Base-by-base conservation (phyloP, 768 basidiomycete species). In the Serpula lacrymans region DNA sequence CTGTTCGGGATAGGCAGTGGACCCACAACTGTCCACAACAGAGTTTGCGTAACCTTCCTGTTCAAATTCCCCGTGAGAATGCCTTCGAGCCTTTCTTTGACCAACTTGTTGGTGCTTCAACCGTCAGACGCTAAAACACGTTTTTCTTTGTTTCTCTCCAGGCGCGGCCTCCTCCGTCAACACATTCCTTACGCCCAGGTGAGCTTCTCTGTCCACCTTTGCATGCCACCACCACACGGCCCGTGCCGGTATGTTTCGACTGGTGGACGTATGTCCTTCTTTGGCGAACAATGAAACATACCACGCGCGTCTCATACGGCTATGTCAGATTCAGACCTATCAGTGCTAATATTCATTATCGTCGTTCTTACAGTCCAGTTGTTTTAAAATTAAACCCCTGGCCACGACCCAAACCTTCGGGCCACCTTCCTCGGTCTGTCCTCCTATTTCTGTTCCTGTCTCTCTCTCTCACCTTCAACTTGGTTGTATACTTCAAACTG, bases 161-260 rank as follows among this genome's bases (percentile, higher is more conserved):
- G 78, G 80, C 69, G 71, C 78, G 80, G 80, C 80, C 77, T 78
- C 80, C 78, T 82, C 78, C 79, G 78, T 70, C 53, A 58, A 61
- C 60, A 75, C 78, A 62, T 56, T 84, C 81, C 48, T 80, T 82
- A 66, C 64, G 53, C 60, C 50, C 64, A 77, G 75, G 80, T 80
- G 47, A 45, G 69, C 59, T 42, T 41, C 43, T 50, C 51, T 52
- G 39, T 49, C 34, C 41, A 37, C 29, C 42, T 48, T 49, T 35
- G 37, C 46, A 28, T n/a, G n/a, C n/a, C n/a, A n/a, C n/a, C n/a
- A n/a, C n/a, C n/a, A n/a, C n/a, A n/a, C n/a, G n/a, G n/a, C n/a
- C n/a, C n/a, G n/a, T n/a, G n/a, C n/a, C n/a, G n/a, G n/a, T 48
- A 21, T 48, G 17, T 31, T 42, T 45, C 39, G 24, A 18, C 13